Percentiles rank a stretch among this genome's conserved stretches.
Evolutionary conservation across 108 stramenopile genomes (phyloP).

Genomic region (Licmophora abbreviata): DNA sequence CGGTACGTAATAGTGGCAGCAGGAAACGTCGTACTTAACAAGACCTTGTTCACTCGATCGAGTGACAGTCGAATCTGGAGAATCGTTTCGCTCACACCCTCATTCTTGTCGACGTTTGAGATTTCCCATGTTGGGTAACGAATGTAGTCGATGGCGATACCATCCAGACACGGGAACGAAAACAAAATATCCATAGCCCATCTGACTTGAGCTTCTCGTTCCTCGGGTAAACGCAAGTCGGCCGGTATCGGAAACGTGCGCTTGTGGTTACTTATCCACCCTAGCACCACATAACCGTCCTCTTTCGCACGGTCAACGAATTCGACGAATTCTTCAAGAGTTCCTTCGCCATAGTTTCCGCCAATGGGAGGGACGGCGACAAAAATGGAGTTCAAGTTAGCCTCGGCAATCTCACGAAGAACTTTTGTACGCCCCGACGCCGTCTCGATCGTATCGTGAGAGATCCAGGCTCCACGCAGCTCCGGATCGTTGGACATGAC

Average conservation of each 20-base stretch:
- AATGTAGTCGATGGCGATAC: conserved; percentile 8
- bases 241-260: conserved; percentile 1
- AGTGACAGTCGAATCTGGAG: not conserved
- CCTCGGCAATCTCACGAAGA: not conserved
- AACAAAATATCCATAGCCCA: not conserved
- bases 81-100: conserved; percentile 1
- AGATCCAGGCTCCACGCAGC: not conserved
- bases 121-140: conserved; percentile 5
- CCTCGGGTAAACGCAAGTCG: not conserved
- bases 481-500: not conserved
- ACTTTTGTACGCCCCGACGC: not conserved
- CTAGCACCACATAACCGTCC: not conserved
- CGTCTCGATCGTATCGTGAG: not conserved
- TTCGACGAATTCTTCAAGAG: not conserved
- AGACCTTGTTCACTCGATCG: not conserved
- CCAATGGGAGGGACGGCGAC: not conserved
- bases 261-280: conserved; percentile 5
- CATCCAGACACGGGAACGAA: conserved; percentile 4
- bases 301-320: not conserved
- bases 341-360: not conserved
- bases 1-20: conserved; percentile 6
- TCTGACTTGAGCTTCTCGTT: not conserved
- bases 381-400: not conserved
- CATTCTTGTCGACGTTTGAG: not conserved
- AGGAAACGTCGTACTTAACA: not conserved